Percentiles rank a stretch among this genome's conserved stretches.
Conservation (phyloP, 805 yeast species). For the Suhomyces pyralidae region DNA sequence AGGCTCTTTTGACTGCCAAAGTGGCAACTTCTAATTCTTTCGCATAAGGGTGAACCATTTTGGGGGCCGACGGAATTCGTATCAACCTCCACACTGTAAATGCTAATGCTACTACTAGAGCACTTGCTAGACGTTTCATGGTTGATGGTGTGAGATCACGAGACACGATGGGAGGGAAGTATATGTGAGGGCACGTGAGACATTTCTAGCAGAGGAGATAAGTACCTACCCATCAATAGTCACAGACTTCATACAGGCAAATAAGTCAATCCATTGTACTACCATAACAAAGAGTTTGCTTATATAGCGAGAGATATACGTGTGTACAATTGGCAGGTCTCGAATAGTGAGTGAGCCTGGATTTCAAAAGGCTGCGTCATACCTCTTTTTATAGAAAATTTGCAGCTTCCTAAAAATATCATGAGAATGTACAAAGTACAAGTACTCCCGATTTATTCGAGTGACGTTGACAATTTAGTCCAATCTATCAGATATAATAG, state of each 20-base stretch:
- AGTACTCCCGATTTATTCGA: background rate
- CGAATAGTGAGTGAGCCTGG: too few relatives aligned
- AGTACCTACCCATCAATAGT: background rate
- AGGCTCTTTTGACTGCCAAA: slow-evolving; percentile 86
- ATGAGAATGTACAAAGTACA: too few relatives aligned
- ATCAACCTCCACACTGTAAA: background rate
- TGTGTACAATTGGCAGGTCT: too few relatives aligned
- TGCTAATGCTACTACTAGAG: background rate
- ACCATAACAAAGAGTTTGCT: background rate
- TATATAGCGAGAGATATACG: too few relatives aligned
- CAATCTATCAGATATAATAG: too few relatives aligned
- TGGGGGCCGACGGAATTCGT: background rate
- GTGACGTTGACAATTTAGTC: background rate
- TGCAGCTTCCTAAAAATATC: background rate
- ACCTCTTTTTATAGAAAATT: too few relatives aligned
- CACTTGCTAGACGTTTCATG: background rate
- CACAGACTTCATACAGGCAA: background rate
- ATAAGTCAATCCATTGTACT: too few relatives aligned
- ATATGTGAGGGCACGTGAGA: background rate
- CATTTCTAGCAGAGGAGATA: background rate
- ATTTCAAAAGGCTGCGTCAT: too few relatives aligned
- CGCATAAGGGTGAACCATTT: slow-evolving; percentile 39
- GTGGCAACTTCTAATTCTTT: slow-evolving; percentile 79
- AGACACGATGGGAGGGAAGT: background rate
- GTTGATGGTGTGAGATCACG: background rate